Evolutionary conservation across 352 stramenopile species (phyloP).

Genomic region (Pythium rishiriense): DNA sequence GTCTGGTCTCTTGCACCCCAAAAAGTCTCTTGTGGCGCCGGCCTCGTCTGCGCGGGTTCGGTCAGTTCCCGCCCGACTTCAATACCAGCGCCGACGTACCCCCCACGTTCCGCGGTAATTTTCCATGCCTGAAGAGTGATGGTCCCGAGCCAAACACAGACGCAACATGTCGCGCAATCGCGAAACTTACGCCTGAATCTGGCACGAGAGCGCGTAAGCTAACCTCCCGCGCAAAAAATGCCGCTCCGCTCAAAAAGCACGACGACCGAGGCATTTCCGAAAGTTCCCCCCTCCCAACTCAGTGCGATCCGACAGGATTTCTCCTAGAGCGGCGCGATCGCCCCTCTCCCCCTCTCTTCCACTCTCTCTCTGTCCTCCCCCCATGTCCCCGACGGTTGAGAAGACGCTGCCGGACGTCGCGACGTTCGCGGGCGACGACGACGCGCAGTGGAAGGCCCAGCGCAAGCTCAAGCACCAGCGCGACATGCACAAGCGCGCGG

Average conservation of each 20-base stretch:
- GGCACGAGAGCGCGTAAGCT: neutral
- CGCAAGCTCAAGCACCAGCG: slow-evolving; percentile 73
- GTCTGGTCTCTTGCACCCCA: slow-evolving; percentile 4
- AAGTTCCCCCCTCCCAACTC: neutral
- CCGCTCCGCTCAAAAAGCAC: neutral
- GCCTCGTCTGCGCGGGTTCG: slow-evolving; percentile 6
- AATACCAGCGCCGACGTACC: slow-evolving; percentile 21
- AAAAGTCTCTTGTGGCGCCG: neutral
- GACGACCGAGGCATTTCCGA: slow-evolving; percentile 1
- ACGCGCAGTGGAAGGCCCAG: slow-evolving; percentile 54
- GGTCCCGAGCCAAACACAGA: neutral
- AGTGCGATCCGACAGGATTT: slow-evolving; percentile 4
- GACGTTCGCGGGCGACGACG: slow-evolving; percentile 6
- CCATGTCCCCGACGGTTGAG: slow-evolving; percentile 26
- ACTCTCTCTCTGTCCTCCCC: neutral
- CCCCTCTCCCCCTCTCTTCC: neutral
- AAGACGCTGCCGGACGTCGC: slow-evolving; percentile 17
- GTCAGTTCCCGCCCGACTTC: slow-evolving; percentile 13
- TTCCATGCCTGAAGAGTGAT: slow-evolving; percentile 1
- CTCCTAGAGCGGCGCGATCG: slow-evolving; percentile 5
- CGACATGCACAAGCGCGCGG: slow-evolving; percentile 41
- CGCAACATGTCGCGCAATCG: slow-evolving; percentile 8
- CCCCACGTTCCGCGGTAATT: slow-evolving; percentile 13
- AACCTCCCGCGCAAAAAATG: slow-evolving; percentile 14
- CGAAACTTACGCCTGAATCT: slow-evolving; percentile 12